These are phyloP conservation scores for Helianthus tuberosus DNA, from an alignment of 129 eudicot species.

Conservation along the genomic window DNA sequence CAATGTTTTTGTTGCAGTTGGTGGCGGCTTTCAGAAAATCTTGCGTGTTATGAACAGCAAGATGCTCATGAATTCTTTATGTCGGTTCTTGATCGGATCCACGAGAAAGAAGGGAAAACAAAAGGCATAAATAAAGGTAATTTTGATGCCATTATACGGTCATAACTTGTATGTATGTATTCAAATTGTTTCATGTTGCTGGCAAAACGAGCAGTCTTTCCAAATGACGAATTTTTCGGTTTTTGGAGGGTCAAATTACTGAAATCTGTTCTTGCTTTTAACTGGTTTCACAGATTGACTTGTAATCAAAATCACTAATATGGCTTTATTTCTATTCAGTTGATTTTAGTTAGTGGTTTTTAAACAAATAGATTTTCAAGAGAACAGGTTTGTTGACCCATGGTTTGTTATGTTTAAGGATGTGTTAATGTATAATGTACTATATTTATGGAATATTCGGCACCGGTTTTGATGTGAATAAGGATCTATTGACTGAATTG, in stretches of 20 bases:
- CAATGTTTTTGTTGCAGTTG: slow-evolving; percentile 49
- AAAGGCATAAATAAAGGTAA: slow-evolving; percentile 54
- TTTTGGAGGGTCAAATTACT: slow-evolving; percentile 34
- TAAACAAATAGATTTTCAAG: no score
- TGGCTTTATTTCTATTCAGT: no score
- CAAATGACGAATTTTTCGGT: slow-evolving; percentile 14
- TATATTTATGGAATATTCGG: no score
- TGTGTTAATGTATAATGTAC: no score
- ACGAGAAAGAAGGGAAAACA: slow-evolving; percentile 64
- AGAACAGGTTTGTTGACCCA: no score
- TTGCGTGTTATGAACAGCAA: slow-evolving; percentile 78
- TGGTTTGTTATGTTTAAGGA: no score
- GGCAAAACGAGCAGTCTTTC: slow-evolving; percentile 18
- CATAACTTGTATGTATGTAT: slow-evolving; percentile 7
- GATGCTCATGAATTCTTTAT: slow-evolving; percentile 81
- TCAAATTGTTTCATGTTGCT: slow-evolving; percentile 23
- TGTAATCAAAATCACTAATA: no score
- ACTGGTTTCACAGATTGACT: no score
- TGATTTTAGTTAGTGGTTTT: no score
- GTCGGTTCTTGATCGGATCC: slow-evolving; percentile 67
- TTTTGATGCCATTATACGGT: slow-evolving; percentile 28
- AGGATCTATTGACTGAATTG: no score
- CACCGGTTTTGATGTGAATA: no score
- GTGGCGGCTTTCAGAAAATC: slow-evolving; percentile 77
- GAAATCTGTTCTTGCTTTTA: neutral